Percentiles rank a stretch among this genome's conserved stretches.
Evolutionary conservation across 441 rosid genomes (phyloP).

Genomic region (Adansonia rubrostipa): DNA sequence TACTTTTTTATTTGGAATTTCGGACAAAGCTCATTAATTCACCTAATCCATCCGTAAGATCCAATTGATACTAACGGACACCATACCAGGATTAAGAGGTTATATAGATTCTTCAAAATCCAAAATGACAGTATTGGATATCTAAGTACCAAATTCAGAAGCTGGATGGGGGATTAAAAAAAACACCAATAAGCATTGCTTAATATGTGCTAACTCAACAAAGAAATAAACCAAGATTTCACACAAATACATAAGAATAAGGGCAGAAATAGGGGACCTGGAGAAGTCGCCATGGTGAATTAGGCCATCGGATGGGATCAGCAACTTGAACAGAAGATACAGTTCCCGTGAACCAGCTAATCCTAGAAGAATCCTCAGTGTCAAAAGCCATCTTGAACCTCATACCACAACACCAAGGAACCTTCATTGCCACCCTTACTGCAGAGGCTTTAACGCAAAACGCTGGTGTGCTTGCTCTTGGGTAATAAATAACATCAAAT

Average conservation of each 20-base stretch:
- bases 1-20: background rate
- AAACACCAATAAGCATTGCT: background rate
- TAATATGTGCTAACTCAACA: background rate
- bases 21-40: background rate
- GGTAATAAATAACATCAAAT: slow-evolving; percentile 65
- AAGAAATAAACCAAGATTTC: background rate
- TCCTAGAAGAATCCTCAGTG: slow-evolving; percentile 65
- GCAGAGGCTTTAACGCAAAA: slow-evolving; percentile 52
- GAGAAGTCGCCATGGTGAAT: slow-evolving; percentile 70
- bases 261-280: slow-evolving; percentile 42
- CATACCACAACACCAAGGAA: slow-evolving; percentile 60
- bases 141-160: background rate
- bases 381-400: slow-evolving; percentile 73
- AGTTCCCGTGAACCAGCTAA: slow-evolving; percentile 72
- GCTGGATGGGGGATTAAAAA: too few species aligned
- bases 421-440: slow-evolving; percentile 60
- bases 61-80: background rate
- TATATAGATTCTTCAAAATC: too few species aligned
- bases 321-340: slow-evolving; percentile 59
- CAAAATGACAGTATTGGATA: too few species aligned
- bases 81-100: background rate
- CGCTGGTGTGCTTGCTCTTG: slow-evolving; percentile 65
- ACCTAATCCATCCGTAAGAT: background rate
- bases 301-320: slow-evolving; percentile 65
- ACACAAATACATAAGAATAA: slow-evolving; percentile 6